These are phyloP conservation scores for Sugiyamaella lignohabitans DNA, from an alignment of 805 yeast genomes.

Conservation along the genomic window DNA sequence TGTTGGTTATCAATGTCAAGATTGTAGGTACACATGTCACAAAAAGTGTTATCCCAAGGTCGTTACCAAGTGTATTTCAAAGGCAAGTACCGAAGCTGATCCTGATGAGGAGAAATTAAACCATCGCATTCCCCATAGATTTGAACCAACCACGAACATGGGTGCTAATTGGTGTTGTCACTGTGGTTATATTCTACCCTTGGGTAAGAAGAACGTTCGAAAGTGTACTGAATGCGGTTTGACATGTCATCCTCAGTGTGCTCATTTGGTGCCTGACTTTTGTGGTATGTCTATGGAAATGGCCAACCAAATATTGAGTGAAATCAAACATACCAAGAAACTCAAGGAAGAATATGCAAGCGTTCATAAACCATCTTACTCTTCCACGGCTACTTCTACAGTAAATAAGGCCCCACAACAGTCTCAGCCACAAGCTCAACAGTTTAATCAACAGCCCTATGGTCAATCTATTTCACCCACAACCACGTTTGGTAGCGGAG, in stretches of 20 bases:
- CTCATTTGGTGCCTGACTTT: conserved; percentile 93
- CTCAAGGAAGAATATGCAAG: conserved; percentile 20
- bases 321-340: conserved; percentile 68
- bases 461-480: conserved; percentile 3
- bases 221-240: conserved; percentile 88
- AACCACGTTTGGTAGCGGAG: neutral
- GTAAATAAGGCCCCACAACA: neutral
- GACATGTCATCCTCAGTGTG: conserved; percentile 89
- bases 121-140: conserved; percentile 95
- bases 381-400: neutral
- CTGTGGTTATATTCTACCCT: conserved; percentile 93
- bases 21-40: conserved; percentile 71
- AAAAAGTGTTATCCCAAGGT: conserved; percentile 73
- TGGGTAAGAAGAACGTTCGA: conserved; percentile 88
- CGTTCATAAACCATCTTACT: neutral
- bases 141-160: conserved; percentile 83
- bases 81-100: conserved; percentile 56
- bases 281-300: conserved; percentile 98
- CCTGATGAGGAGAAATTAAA: conserved; percentile 77
- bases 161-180: conserved; percentile 99
- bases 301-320: conserved; percentile 81
- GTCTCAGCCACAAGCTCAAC: conserved; percentile 2
- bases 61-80: conserved; percentile 74
- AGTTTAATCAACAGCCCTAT: conserved; percentile 6
- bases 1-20: conserved; percentile 74